Base-by-base conservation (phyloP, 2,329 filamentous ascomycete species). In the Trichoderma endophyticum region DNA sequence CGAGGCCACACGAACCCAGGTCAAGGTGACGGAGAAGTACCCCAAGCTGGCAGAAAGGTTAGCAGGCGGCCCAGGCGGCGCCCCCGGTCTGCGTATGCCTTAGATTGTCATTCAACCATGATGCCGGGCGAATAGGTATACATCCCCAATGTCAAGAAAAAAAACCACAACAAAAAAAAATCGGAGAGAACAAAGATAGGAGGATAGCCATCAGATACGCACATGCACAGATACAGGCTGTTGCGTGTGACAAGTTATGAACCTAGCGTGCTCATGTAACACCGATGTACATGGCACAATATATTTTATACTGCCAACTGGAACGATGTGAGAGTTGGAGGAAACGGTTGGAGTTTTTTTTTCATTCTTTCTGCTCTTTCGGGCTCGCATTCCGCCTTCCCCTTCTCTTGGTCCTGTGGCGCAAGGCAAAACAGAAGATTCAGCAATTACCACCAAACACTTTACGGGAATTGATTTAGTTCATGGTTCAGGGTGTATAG, bases 1-100 rank as follows among this genome's bases (percentile, higher is more conserved):
- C 34, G 96, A 99, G 83, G 96, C 96, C 24, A 98, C 96, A 51
- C 89, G 96, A 79, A 98, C 96, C 74, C 96, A 99, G 83, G 89
- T 99, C 74, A 93, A 97, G 84, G 93, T 96, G 18, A 92, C 94
- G 80, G 91, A 95, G 83, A 93, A 93, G 83, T 95, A 95, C 80
- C 93, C 93, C 54, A 90, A 94, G 81, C 86, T 96, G 67, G 92
- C 92, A 15, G 89, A 88, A 73, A 92, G 92, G 80, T 86, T 95
- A 75, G 81, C 81, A 4, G 81, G 80, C 34, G 80, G 80, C 56
- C 76, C 77, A 15, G 81, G 75, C 34, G 77, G 79, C 28, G 79
- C 81, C 14, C 77, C 78, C 28, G 80, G 81, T 21, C 76, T 83
- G 34, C 80, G 81, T 70, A 81, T 82, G 80, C 77, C 79, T 59